These are phyloP conservation scores for Bipolaris sorokiniana DNA, from an alignment of 2,329 filamentous ascomycete genomes.

Conservation along the genomic window DNA sequence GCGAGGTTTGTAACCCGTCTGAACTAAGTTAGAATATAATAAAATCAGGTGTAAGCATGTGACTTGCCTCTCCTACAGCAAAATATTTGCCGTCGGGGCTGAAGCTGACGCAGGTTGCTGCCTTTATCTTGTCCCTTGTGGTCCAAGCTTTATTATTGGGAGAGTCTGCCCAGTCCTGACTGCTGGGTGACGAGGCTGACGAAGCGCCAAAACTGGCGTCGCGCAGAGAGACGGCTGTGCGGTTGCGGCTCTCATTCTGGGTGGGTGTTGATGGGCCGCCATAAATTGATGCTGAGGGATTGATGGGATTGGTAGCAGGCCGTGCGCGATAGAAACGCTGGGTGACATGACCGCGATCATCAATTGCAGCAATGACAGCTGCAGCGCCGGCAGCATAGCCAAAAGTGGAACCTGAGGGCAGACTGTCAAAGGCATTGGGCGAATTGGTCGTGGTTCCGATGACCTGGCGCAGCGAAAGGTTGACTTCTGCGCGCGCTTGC, in stretches of 20 bases:
- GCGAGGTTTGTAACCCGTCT: slow-evolving; percentile 89
- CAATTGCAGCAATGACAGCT: slow-evolving; percentile 84
- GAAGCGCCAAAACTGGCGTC: slow-evolving; percentile 55
- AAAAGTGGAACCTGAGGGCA: slow-evolving; percentile 72
- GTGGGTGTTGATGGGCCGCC: slow-evolving; percentile 61
- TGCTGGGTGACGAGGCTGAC: slow-evolving; percentile 54
- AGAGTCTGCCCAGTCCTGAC: slow-evolving; percentile 63
- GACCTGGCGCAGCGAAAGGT: slow-evolving; percentile 77
- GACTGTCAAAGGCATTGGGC: slow-evolving; percentile 83
- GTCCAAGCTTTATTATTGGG: slow-evolving; percentile 76
- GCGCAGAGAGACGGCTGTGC: slow-evolving; percentile 61
- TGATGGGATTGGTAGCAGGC: slow-evolving; percentile 71
- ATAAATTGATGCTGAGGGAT: slow-evolving; percentile 62
- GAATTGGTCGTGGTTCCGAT: slow-evolving; percentile 88
- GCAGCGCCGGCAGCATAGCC: slow-evolving; percentile 92
- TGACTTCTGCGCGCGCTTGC: slow-evolving; percentile 52
- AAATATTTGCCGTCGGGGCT: slow-evolving; percentile 86
- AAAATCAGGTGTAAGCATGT: background rate
- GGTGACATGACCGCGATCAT: slow-evolving; percentile 66
- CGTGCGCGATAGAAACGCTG: slow-evolving; percentile 92
- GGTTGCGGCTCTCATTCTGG: slow-evolving; percentile 60
- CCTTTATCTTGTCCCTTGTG: slow-evolving; percentile 90
- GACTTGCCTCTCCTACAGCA: slow-evolving; percentile 80
- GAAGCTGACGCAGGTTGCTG: slow-evolving; percentile 86
- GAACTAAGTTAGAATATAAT: slow-evolving; percentile 35